Evolutionary conservation across 371 early-diverging fungal species (phyloP).

Genomic region (Zychaea mexicana): DNA sequence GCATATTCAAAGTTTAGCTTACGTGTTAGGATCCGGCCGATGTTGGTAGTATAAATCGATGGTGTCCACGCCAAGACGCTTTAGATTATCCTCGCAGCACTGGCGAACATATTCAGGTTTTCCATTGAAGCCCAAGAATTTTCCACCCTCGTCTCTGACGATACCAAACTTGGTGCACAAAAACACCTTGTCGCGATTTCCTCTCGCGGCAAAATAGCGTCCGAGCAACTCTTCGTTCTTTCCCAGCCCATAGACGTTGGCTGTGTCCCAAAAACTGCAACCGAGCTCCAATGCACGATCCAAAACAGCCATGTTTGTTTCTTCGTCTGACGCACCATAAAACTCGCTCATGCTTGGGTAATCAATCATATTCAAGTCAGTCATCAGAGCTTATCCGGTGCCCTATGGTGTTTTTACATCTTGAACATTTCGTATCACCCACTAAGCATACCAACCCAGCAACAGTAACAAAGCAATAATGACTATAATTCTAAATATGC

Average conservation of each 20-base stretch:
- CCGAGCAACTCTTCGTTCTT: conserved; percentile 39
- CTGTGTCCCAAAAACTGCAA: conserved; percentile 9
- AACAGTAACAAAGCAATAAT: neutral
- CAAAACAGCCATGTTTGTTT: conserved; percentile 32
- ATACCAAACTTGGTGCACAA: conserved; percentile 46
- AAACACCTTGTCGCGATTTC: conserved; percentile 41
- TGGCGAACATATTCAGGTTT: conserved; percentile 50
- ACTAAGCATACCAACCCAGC: no score
- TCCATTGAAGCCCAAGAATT: conserved; percentile 16
- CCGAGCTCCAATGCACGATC: conserved; percentile 26
- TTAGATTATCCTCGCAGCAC: conserved; percentile 34
- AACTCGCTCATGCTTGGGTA: conserved; percentile 24
- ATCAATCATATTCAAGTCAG: no score
- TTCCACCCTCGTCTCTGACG: conserved; percentile 22
- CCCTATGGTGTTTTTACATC: no score
- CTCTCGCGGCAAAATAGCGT: conserved; percentile 32
- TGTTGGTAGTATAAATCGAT: conserved; percentile 67
- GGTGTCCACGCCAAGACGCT: conserved; percentile 48
- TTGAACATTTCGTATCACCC: no score
- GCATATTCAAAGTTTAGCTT: no score
- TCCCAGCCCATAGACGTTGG: conserved; percentile 9
- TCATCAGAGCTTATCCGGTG: no score
- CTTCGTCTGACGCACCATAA: conserved; percentile 26
- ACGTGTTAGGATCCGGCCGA: conserved; percentile 51
- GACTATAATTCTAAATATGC: no score